phyloP scores from a whole-genome alignment of 441 rosid species.

The Arabidopsis lyrata region DNA sequence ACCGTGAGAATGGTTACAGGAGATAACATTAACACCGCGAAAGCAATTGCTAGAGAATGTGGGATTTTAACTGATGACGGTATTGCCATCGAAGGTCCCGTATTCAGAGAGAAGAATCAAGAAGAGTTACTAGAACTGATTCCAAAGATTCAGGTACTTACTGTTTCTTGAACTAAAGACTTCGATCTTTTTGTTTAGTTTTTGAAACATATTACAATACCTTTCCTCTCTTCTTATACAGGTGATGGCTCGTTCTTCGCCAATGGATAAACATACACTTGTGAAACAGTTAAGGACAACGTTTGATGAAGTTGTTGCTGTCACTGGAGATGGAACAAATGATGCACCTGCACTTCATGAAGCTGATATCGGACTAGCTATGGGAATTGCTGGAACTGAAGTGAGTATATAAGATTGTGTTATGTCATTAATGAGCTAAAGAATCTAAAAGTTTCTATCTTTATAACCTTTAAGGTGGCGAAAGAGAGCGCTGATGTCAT shows the following conservation, averaged over 20 bases:
- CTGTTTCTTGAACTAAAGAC: conserved; percentile 1
- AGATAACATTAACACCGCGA: conserved; percentile 71
- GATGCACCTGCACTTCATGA: conserved; percentile 80
- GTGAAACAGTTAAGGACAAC: conserved; percentile 71
- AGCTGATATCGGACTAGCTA: conserved; percentile 74
- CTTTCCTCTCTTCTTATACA: conserved; percentile 27
- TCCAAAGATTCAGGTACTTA: conserved; percentile 84
- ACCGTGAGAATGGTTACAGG: conserved; percentile 76
- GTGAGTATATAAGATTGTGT: conserved; percentile 45
- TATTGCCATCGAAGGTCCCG: conserved; percentile 71
- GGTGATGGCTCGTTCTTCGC: conserved; percentile 83
- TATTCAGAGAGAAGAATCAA: conserved; percentile 60
- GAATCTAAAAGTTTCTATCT: conserved; percentile 19
- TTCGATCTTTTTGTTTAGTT: not conserved
- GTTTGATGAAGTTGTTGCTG: conserved; percentile 73
- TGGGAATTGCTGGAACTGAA: conserved; percentile 84
- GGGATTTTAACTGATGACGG: conserved; percentile 72
- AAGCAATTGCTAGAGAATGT: conserved; percentile 74
- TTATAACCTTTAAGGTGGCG: conserved; percentile 59
- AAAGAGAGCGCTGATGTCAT: conserved; percentile 72
- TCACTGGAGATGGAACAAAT: conserved; percentile 75
- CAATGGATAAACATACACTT: conserved; percentile 68
- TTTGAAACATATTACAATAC: not conserved
- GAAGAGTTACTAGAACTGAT: conserved; percentile 65
- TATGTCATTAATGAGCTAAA: not conserved